Evolutionary conservation across 352 stramenopile genomes (phyloP).

Genomic region (Phytopythium chamaehyphon): DNA sequence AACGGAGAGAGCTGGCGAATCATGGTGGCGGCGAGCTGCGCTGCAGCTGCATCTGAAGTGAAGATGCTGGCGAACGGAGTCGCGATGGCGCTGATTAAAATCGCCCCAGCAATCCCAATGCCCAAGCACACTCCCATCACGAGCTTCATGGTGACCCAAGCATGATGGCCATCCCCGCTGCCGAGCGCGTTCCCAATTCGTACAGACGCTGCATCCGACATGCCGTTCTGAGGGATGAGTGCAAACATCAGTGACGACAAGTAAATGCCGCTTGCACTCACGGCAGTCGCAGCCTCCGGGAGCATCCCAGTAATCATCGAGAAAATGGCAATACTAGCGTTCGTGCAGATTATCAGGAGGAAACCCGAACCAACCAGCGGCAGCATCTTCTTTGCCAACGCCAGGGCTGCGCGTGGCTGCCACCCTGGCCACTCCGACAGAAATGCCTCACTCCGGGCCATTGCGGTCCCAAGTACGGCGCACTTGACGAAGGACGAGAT

Average conservation of each 20-base stretch:
- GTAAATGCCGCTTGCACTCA: conserved; percentile 19
- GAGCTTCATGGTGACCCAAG: conserved; percentile 4
- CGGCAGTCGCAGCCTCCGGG: conserved; percentile 11
- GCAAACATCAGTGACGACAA: conserved; percentile 1
- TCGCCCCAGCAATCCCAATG: neutral
- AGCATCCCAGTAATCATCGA: conserved; percentile 15
- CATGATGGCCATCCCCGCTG: conserved; percentile 7
- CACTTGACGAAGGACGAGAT: conserved; percentile 15
- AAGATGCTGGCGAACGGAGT: conserved; percentile 11
- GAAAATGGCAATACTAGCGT: conserved; percentile 1
- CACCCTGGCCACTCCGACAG: conserved; percentile 26
- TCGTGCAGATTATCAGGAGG: conserved; percentile 5
- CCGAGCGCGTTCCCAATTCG: conserved; percentile 20
- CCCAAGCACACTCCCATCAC: neutral
- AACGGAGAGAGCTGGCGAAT: conserved; percentile 4
- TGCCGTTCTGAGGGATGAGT: neutral
- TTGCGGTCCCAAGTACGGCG: conserved; percentile 7
- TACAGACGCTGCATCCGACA: conserved; percentile 6
- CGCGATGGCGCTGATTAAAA: neutral
- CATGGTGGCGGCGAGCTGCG: neutral
- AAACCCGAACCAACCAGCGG: conserved; percentile 6
- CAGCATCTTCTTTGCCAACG: conserved; percentile 4
- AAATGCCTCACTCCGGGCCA: conserved; percentile 19
- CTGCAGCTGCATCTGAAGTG: conserved; percentile 2
- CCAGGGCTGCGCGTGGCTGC: conserved; percentile 11